Evolutionary conservation across 805 yeast genomes (phyloP), one percentile per base, ranked within the genome.

Genomic region (Cyberlindnera lachancei): DNA sequence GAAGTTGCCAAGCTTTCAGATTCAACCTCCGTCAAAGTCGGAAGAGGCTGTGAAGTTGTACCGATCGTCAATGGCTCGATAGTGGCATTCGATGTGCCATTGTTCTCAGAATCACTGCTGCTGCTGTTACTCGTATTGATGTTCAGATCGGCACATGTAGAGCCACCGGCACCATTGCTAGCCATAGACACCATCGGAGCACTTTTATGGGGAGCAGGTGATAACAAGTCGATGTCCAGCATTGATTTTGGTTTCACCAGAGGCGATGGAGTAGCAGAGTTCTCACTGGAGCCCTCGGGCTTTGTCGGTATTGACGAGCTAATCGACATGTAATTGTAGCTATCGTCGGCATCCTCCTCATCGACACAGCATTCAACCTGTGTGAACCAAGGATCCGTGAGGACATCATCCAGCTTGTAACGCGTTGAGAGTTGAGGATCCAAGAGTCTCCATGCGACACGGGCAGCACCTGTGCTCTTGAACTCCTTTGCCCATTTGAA

Each of bases 401-500:
- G 71, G 21, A 82, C 56, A 17, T 66, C 63, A 1, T 67, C 63
- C 40, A 82, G 46, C 13, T 68, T 63, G 49, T 75, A 74, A 40
- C 94, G 63, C 7, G 70, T 61, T 2, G 45, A 48, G 0, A 69
- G 61, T 16, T 72, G 59, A 4, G 86, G 85, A 47, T 81, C 87
- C 45, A 80, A 72, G 31, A 82, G 55, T 52, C 81, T 71, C 86
- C 88, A 80, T 7, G 84, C 76, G 6, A 67, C 75, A 46, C 92
- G 65, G 2, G 87, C 73, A 16, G 79, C 76, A 10, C 78, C 78
- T 1, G 70, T 53, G 26, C 69, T 66, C 20, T 68, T 69, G 54
- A 70, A 76, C 38, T 66, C 75, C 35, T 73, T 68, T 0, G 86
- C 87, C 65, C 73, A 73, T 45, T 71, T 74, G 53, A 75, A 80